Evolutionary conservation across 352 stramenopile genomes (phyloP).

Genomic region (Phytophthora brassicae): DNA sequence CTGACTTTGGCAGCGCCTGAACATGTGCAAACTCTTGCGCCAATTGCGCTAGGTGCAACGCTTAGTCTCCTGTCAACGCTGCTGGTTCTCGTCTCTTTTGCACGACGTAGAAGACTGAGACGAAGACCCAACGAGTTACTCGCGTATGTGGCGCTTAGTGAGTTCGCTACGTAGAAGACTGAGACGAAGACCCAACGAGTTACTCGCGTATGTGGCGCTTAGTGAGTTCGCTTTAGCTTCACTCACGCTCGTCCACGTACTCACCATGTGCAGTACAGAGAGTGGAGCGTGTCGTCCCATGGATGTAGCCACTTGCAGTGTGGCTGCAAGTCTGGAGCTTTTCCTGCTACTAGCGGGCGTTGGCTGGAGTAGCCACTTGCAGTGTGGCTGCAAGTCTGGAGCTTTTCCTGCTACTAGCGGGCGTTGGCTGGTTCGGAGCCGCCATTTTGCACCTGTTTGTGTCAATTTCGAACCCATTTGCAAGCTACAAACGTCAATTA

Average conservation of each 20-base stretch:
- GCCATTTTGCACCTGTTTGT: conserved; percentile 76
- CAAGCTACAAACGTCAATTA: conserved; percentile 67
- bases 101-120: conserved; percentile 34
- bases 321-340: conserved; percentile 49
- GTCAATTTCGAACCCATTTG: conserved; percentile 74
- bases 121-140: conserved; percentile 68
- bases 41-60: conserved; percentile 45
- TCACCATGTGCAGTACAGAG: conserved; percentile 43
- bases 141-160: conserved; percentile 65
- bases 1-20: conserved; percentile 46
- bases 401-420: conserved; percentile 63
- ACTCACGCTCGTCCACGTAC: conserved; percentile 45
- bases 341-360: conserved; percentile 63
- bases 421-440: conserved; percentile 68
- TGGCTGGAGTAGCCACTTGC: conserved; percentile 48
- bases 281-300: conserved; percentile 42
- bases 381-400: conserved; percentile 41
- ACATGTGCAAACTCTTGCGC: conserved; percentile 41
- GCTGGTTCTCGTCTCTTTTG: conserved; percentile 55
- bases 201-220: conserved; percentile 63
- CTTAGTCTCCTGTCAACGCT: conserved; percentile 60
- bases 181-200: conserved; percentile 58
- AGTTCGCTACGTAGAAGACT: conserved; percentile 34
- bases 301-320: conserved; percentile 39
- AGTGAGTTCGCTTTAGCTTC: conserved; percentile 61